Base-by-base conservation (phyloP, 2,329 filamentous ascomycete genomes). In the Dendrostoma leiphaemia region DNA sequence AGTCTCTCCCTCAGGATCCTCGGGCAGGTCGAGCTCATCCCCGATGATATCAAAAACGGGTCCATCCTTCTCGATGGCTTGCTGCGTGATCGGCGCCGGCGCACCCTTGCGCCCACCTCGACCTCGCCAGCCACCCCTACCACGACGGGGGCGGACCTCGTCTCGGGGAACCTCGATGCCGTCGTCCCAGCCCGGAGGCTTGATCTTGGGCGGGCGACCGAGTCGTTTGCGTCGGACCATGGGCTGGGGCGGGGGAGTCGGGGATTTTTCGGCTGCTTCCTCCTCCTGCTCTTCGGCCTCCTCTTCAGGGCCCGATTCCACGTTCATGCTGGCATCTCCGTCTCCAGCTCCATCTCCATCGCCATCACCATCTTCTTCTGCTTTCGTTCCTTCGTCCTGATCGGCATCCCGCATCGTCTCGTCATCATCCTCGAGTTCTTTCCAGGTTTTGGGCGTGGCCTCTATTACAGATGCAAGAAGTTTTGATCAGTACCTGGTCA, bases 21-120 rank as follows among this genome's bases (percentile, higher is more conserved):
- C 88, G 0, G 92, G 90, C 41, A 99, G 78, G 31, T 88, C 88
- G 41, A 96, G 90, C 74, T 99, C 94, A 65, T 99, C 94, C 66
- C 96, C 83, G 57, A 91, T 81, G 54, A 99, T 93, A 65, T 94
- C 89, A 73, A 93, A 87, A 72, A 91, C 85, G 55, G 91, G 96
- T 48, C 94, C 94, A 64, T 97, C 91, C 66, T 95, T 95, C 71
- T 97, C 94, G 57, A 96, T 88, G 5, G 91, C 85, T 58, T 96
- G 89, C 65, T 91, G 90, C 46, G 90, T 85, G 65, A 92, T 90
- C 35, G 87, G 86, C 13, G 86, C 83, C 4, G 86, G 83, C 35
- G 86, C 86, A 53, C 88, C 86, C 64, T 82, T 83, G 59, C 74
- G 86, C 62, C 73, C 90, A 70, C 75, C 90, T 4, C 83, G 78